These are phyloP conservation scores for Umbelopsis ramanniana DNA, from an alignment of 192 early-diverging fungal genomes.

Conservation along the genomic window DNA sequence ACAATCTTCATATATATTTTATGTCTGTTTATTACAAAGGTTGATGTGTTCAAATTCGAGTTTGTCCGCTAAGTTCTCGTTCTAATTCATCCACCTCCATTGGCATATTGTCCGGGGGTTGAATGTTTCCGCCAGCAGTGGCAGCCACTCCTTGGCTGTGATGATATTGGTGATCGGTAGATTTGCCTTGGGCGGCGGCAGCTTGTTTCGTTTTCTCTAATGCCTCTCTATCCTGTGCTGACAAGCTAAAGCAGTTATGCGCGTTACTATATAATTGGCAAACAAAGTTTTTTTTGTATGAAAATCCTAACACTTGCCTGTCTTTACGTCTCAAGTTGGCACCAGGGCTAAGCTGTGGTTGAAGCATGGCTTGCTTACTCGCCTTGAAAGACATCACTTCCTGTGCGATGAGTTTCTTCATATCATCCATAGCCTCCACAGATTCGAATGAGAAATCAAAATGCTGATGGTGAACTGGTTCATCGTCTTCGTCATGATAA, in stretches of 20 bases:
- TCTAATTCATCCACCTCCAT: slow-evolving; percentile 44
- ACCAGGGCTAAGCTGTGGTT: slow-evolving; percentile 42
- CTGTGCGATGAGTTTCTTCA: slow-evolving; percentile 80
- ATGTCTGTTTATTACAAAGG: slow-evolving; percentile 15
- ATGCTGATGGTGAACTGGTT: slow-evolving; percentile 68
- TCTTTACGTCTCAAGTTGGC: slow-evolving; percentile 43
- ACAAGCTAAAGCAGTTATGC: slow-evolving; percentile 19
- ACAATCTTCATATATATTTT: background rate
- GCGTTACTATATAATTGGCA: too few species aligned
- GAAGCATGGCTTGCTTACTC: slow-evolving; percentile 49
- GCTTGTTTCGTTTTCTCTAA: slow-evolving; percentile 38
- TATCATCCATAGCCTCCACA: slow-evolving; percentile 75
- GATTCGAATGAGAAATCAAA: slow-evolving; percentile 91
- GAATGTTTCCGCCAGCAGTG: slow-evolving; percentile 21
- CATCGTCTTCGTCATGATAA: slow-evolving; percentile 91
- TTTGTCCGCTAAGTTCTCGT: slow-evolving; percentile 42
- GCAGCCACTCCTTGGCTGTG: slow-evolving; percentile 26
- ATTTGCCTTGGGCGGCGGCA: slow-evolving; percentile 31
- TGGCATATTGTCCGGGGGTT: slow-evolving; percentile 13
- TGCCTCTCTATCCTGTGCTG: slow-evolving; percentile 42
- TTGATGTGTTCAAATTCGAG: slow-evolving; percentile 17
- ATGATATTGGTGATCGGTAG: slow-evolving; percentile 11
- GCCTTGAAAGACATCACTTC: slow-evolving; percentile 83
- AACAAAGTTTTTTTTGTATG: too few species aligned
- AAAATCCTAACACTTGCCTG: slow-evolving; percentile 43